Conservation (phyloP, 2,329 filamentous ascomycete genomes). For the Colletotrichum simmondsii region DNA sequence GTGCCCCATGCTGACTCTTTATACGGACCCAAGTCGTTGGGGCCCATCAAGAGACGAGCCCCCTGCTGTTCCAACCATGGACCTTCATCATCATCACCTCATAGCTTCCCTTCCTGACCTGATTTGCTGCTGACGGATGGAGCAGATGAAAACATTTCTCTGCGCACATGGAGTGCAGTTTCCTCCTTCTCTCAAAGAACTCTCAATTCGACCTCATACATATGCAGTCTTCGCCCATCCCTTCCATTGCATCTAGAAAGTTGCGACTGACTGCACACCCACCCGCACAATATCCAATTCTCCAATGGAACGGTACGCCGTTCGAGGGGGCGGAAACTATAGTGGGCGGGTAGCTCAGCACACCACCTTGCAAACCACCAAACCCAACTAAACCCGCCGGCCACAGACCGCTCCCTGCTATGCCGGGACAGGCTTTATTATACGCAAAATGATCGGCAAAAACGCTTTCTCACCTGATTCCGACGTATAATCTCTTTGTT, state of each 20-base stretch:
- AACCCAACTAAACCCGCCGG: background rate
- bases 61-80: constrained; percentile 14
- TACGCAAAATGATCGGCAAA: background rate
- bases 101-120: constrained; percentile 15
- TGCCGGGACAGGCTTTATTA: background rate
- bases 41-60: background rate
- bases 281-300: constrained; percentile 19
- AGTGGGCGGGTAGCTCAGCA: constrained; percentile 8
- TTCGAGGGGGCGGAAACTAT: constrained; percentile 24
- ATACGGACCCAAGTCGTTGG: background rate
- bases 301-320: constrained; percentile 24
- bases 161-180: constrained; percentile 3
- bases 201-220: background rate
- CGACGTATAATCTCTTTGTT: background rate
- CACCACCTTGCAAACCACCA: constrained; percentile 7
- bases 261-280: constrained; percentile 9
- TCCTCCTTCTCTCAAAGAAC: constrained; percentile 7
- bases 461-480: background rate
- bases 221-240: constrained; percentile 1
- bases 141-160: constrained; percentile 6
- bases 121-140: constrained; percentile 5
- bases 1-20: constrained; percentile 5
- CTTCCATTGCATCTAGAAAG: constrained; percentile 12
- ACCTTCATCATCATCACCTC: constrained; percentile 31
- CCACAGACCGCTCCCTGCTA: constrained; percentile 5